phyloP scores from a whole-genome alignment of 192 early-diverging fungal species.

The Backusella tuberculispora region DNA sequence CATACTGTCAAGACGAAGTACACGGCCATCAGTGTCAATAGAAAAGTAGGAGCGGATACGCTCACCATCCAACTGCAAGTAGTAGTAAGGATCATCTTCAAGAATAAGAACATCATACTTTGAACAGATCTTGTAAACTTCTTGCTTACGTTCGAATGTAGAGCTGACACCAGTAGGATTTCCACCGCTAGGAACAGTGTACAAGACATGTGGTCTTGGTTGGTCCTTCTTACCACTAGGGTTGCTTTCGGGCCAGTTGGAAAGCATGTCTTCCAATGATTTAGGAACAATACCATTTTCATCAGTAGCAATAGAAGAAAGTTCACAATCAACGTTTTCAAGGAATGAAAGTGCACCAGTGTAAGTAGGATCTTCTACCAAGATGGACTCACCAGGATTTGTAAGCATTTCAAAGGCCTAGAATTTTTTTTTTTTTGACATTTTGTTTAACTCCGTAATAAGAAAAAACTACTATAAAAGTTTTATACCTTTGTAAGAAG shows the following conservation, averaged over 20 bases:
- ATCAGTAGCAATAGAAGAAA: constrained; percentile 50
- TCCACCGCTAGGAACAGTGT: constrained; percentile 84
- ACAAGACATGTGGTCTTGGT: constrained; percentile 56
- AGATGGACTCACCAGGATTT: constrained; percentile 47
- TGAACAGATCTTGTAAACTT: constrained; percentile 77
- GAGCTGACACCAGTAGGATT: constrained; percentile 91
- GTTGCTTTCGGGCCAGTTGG: constrained; percentile 44
- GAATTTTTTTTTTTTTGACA: not conserved
- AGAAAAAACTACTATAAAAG: too few relatives aligned
- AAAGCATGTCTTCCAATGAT: constrained; percentile 52
- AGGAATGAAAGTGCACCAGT: constrained; percentile 52
- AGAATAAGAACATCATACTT: constrained; percentile 83
- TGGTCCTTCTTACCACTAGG: constrained; percentile 27
- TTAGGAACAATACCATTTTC: constrained; percentile 64
- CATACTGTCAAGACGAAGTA: constrained; percentile 91
- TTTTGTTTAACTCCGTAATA: too few relatives aligned
- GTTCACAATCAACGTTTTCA: constrained; percentile 48
- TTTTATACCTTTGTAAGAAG: constrained; percentile 47
- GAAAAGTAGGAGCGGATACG: constrained; percentile 73
- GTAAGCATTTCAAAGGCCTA: constrained; percentile 57
- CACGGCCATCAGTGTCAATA: constrained; percentile 87
- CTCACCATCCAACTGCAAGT: constrained; percentile 65
- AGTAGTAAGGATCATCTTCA: constrained; percentile 98
- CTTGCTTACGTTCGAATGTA: constrained; percentile 73
- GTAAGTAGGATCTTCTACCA: constrained; percentile 59